A percentile compares a stretch with the other conserved stretches of the same genome.
phyloP scores from a whole-genome alignment of 1,284 basidiomycete species.

The Leccinum huronense region DNA sequence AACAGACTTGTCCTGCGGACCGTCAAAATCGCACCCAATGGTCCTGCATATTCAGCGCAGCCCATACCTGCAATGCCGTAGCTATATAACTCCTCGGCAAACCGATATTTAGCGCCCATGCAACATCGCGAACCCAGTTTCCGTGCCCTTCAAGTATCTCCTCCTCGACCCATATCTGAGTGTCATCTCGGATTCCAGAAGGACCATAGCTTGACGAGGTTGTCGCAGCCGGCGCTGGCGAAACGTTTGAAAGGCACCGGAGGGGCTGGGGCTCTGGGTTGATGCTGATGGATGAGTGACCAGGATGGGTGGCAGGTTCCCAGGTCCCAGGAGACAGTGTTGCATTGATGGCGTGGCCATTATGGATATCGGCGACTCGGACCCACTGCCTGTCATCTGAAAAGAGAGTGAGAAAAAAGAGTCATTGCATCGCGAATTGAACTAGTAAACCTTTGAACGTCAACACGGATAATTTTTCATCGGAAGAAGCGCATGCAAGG shows the following conservation, averaged over 20 bases:
- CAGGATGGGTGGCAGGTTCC: constrained; percentile 85
- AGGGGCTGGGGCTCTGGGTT: constrained; percentile 40
- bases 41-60: too few species aligned
- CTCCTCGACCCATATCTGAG: constrained; percentile 86
- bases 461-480: constrained; percentile 95
- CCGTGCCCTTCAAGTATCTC: constrained; percentile 87
- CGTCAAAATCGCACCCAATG: not conserved
- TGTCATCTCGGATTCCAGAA: constrained; percentile 74
- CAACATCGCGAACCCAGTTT: constrained; percentile 98
- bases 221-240: constrained; percentile 95
- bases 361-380: constrained; percentile 90
- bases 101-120: constrained; percentile 97
- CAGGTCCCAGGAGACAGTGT: constrained; percentile 99
- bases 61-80: constrained; percentile 85
- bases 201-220: constrained; percentile 93
- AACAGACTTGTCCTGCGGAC: constrained; percentile 77
- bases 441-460: constrained; percentile 98
- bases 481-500: constrained; percentile 96
- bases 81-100: constrained; percentile 94
- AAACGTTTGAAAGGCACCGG: constrained; percentile 75
- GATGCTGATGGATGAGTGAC: constrained; percentile 74
- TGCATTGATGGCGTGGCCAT: constrained; percentile 93
- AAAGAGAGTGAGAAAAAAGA: not conserved
- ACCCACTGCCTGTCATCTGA: constrained; percentile 96
- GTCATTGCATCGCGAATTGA: too few species aligned